phyloP scores from a whole-genome alignment of 2,329 filamentous ascomycete species.

The Trichoderma sp. region DNA sequence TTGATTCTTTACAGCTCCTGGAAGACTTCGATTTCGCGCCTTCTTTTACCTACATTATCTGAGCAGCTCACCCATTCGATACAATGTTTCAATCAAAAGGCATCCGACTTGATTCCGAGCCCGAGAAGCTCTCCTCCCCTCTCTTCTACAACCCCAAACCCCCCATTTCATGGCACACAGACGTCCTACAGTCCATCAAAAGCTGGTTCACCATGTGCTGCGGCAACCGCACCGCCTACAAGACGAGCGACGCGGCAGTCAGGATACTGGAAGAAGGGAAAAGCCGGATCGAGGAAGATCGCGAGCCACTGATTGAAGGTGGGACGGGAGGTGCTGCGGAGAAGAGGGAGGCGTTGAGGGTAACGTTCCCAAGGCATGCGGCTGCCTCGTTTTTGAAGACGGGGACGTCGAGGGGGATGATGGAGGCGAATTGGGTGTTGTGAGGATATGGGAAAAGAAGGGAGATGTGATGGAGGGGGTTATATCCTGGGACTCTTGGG shows the following conservation, averaged over 20 bases:
- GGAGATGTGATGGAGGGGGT: not conserved
- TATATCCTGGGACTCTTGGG: no score
- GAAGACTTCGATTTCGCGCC: not conserved
- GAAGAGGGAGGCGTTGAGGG: not conserved
- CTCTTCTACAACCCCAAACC: slow-evolving; percentile 4
- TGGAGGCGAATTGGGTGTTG: slow-evolving; percentile 35
- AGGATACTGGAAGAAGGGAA: slow-evolving; percentile 1
- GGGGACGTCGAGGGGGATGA: slow-evolving; percentile 40
- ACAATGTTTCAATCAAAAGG: slow-evolving; percentile 9
- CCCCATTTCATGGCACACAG: not conserved
- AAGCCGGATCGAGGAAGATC: slow-evolving; percentile 6
- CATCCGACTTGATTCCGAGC: not conserved
- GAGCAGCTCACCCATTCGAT: not conserved
- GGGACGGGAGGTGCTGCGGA: not conserved
- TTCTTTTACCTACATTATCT: not conserved
- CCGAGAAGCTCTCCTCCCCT: not conserved
- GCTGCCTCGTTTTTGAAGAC: slow-evolving; percentile 42
- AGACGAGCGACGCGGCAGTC: slow-evolving; percentile 1
- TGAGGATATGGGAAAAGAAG: slow-evolving; percentile 14
- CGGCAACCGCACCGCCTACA: slow-evolving; percentile 2
- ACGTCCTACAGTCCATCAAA: slow-evolving; percentile 10
- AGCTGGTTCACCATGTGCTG: slow-evolving; percentile 21
- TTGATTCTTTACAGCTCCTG: not conserved
- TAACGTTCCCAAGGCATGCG: slow-evolving; percentile 39
- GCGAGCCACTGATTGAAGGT: slow-evolving; percentile 25